Conservation (phyloP, 495 filamentous ascomycete species). For the Penicillium cinerascens region DNA sequence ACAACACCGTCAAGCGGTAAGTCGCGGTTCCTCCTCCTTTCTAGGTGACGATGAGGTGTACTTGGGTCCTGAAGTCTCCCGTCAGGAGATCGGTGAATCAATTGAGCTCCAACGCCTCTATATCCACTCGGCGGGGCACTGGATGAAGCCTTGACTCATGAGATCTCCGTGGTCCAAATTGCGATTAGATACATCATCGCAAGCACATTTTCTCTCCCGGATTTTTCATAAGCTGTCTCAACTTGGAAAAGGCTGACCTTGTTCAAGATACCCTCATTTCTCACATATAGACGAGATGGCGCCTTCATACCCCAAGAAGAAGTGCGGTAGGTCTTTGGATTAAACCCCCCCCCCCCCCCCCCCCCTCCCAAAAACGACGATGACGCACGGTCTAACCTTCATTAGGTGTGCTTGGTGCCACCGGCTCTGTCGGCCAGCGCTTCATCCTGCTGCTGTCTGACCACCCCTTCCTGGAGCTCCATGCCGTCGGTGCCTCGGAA, state of each 20-base stretch:
- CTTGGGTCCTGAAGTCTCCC: background rate
- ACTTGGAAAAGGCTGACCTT: slow-evolving; percentile 5
- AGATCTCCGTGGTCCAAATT: slow-evolving; percentile 2
- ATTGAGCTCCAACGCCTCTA: slow-evolving; percentile 3
- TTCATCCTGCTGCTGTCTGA: slow-evolving; percentile 79
- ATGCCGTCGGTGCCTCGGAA: slow-evolving; percentile 74
- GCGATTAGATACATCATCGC: slow-evolving; percentile 2
- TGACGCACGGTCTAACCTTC: slow-evolving; percentile 14
- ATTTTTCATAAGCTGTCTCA: background rate
- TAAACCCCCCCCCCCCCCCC: too few relatives aligned
- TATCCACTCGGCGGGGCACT: slow-evolving; percentile 20
- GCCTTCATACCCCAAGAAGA: slow-evolving; percentile 40
- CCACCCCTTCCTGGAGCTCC: slow-evolving; percentile 72
- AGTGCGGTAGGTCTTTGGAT: slow-evolving; percentile 38
- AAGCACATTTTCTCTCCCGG: background rate
- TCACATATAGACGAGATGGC: slow-evolving; percentile 29
- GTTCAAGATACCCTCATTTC: slow-evolving; percentile 2
- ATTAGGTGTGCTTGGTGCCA: slow-evolving; percentile 45
- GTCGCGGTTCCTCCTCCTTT: slow-evolving; percentile 4
- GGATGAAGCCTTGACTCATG: slow-evolving; percentile 16
- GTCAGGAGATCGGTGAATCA: slow-evolving; percentile 1
- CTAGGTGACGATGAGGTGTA: background rate
- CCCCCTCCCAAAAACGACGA: background rate
- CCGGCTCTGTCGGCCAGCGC: slow-evolving; percentile 78
- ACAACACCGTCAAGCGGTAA: slow-evolving; percentile 26